Evolutionary conservation across 1,284 basidiomycete genomes (phyloP).

Genomic region (Trichosporon sp.): DNA sequence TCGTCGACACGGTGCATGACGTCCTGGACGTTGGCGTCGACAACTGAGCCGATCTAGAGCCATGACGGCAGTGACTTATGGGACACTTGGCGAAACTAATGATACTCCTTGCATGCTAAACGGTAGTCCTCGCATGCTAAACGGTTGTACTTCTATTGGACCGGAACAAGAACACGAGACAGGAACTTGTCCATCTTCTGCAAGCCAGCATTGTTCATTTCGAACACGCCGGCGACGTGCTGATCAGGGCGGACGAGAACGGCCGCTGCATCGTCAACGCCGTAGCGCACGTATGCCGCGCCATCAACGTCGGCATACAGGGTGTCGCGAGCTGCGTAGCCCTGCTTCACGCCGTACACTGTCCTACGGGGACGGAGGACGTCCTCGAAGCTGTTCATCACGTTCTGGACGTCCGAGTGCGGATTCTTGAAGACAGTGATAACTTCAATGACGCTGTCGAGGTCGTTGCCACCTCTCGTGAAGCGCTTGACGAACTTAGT

Average conservation of each 20-base stretch:
- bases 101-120: too few species aligned
- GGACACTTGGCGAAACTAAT: too few species aligned
- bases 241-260: not conserved
- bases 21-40: not conserved
- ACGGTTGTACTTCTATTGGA: not conserved
- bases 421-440: slow-evolving; percentile 4
- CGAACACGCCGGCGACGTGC: not conserved
- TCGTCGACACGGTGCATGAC: not conserved
- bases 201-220: not conserved
- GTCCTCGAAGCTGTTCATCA: not conserved
- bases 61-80: not conserved
- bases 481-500: not conserved
- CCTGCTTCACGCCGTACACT: not conserved
- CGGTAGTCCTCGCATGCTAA: not conserved
- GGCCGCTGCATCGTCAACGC: not conserved
- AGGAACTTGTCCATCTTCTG: not conserved
- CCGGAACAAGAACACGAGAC: not conserved
- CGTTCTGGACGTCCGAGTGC: not conserved
- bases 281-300: not conserved
- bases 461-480: not conserved
- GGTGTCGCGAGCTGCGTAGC: not conserved
- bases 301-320: not conserved
- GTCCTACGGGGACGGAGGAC: not conserved
- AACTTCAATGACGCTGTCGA: not conserved
- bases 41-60: not conserved